A percentile compares a stretch with the other conserved stretches of the same genome.
Evolutionary conservation across 164 flowering plant species (phyloP).

Genomic region (Magnolia changhungtana): DNA sequence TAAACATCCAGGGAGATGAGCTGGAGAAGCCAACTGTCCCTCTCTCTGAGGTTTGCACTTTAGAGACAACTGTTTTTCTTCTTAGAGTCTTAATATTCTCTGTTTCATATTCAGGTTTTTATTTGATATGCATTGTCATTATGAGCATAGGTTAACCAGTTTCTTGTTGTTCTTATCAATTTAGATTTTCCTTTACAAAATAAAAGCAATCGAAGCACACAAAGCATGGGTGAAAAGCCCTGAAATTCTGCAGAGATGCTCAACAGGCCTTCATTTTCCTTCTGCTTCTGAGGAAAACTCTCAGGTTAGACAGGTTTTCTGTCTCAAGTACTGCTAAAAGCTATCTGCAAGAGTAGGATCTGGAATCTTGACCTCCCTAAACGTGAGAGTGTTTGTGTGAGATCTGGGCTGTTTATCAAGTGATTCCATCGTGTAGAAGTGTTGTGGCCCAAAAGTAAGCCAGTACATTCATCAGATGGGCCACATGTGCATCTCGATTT

Average conservation of each 20-base stretch:
- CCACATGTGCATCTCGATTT: background rate
- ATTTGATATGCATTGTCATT: background rate
- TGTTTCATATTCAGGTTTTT: background rate
- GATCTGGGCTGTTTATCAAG: background rate
- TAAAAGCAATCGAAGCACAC: slow-evolving; percentile 58
- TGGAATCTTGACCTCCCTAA: background rate
- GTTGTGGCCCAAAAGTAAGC: background rate
- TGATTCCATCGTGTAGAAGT: background rate
- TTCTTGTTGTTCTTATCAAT: slow-evolving; percentile 7
- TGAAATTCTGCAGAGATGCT: slow-evolving; percentile 65
- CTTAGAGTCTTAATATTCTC: background rate
- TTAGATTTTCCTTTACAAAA: slow-evolving; percentile 72
- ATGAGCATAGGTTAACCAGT: background rate
- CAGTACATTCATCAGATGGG: background rate
- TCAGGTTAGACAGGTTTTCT: slow-evolving; percentile 40
- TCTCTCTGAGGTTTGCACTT: slow-evolving; percentile 62
- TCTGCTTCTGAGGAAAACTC: slow-evolving; percentile 30
- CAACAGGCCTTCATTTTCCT: slow-evolving; percentile 73
- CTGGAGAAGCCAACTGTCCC: slow-evolving; percentile 49
- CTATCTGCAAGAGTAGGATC: background rate
- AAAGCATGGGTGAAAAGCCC: slow-evolving; percentile 82
- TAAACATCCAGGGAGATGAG: slow-evolving; percentile 45
- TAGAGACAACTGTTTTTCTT: background rate
- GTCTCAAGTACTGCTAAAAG: background rate
- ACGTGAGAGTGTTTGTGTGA: background rate